Evolutionary conservation across 2,329 filamentous ascomycete species (phyloP).

Genomic region (Trichoderma arundinaceum): DNA sequence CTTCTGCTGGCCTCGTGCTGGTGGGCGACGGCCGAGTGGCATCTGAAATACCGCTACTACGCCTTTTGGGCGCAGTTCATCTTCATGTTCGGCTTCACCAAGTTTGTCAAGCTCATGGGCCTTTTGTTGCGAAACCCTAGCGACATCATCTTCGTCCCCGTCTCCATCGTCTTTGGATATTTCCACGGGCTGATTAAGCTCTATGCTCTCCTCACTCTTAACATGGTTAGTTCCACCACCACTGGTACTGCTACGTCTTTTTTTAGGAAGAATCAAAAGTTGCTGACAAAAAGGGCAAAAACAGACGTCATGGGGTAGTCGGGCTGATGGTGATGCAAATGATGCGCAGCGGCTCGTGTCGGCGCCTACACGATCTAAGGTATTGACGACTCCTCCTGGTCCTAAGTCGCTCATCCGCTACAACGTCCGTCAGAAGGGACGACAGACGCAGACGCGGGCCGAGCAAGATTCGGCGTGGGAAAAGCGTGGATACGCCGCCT

Average conservation of each 20-base stretch:
- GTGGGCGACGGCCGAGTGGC: constrained; percentile 69
- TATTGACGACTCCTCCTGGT: constrained; percentile 53
- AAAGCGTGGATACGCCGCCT: constrained; percentile 44
- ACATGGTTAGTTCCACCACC: constrained; percentile 68
- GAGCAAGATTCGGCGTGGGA: constrained; percentile 39
- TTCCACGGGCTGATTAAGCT: constrained; percentile 93
- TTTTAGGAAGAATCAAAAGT: neutral
- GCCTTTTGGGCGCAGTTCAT: constrained; percentile 67
- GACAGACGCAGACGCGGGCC: constrained; percentile 39
- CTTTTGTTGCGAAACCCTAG: constrained; percentile 84
- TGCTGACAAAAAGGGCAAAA: neutral
- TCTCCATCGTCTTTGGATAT: constrained; percentile 91
- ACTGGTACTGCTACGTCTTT: too few relatives aligned
- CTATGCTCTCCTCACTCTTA: constrained; percentile 81
- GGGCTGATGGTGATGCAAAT: constrained; percentile 87
- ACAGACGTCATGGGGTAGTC: constrained; percentile 94
- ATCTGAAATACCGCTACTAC: constrained; percentile 55
- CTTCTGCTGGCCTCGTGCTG: constrained; percentile 72
- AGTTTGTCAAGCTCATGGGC: constrained; percentile 87
- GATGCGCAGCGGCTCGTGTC: constrained; percentile 71
- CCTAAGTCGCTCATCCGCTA: constrained; percentile 53
- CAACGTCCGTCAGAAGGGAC: constrained; percentile 51
- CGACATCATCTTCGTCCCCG: constrained; percentile 78
- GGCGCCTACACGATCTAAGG: constrained; percentile 49
- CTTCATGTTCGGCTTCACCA: constrained; percentile 83